These are phyloP conservation scores for Macrolepiota albuminosa DNA, from an alignment of 768 basidiomycete genomes.

Conservation along the genomic window DNA sequence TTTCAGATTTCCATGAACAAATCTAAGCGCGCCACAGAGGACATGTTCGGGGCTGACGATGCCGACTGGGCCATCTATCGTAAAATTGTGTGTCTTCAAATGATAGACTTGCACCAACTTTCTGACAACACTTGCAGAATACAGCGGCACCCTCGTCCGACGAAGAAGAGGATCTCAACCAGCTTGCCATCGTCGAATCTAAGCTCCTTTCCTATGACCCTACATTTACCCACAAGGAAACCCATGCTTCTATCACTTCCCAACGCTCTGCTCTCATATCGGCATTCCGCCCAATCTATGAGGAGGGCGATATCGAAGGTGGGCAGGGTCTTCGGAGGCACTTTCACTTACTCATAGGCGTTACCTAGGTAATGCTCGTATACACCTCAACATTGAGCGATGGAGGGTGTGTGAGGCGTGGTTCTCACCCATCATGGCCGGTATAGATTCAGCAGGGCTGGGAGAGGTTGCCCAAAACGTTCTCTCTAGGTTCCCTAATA, in stretches of 20 bases:
- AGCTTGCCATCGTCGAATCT: constrained; percentile 70
- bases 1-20: neutral
- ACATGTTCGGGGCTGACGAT: constrained; percentile 90
- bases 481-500: constrained; percentile 62
- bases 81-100: constrained; percentile 66
- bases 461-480: constrained; percentile 90
- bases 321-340: neutral
- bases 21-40: constrained; percentile 48
- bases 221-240: constrained; percentile 74
- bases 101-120: neutral
- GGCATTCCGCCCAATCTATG: constrained; percentile 78
- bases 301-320: constrained; percentile 71
- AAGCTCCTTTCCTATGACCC: constrained; percentile 84
- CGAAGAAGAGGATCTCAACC: constrained; percentile 83
- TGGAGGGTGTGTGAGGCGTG: constrained; percentile 90
- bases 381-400: constrained; percentile 88
- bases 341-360: neutral
- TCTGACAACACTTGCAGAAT: constrained; percentile 41
- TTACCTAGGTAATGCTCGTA: constrained; percentile 54
- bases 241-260: constrained; percentile 71
- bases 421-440: constrained; percentile 92
- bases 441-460: constrained; percentile 89
- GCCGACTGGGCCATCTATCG: constrained; percentile 98
- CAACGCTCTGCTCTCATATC: constrained; percentile 82
- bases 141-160: constrained; percentile 70